Evolutionary conservation across 1,139 yeast species (phyloP).

Genomic region (Blastobotrys ciferrii): DNA sequence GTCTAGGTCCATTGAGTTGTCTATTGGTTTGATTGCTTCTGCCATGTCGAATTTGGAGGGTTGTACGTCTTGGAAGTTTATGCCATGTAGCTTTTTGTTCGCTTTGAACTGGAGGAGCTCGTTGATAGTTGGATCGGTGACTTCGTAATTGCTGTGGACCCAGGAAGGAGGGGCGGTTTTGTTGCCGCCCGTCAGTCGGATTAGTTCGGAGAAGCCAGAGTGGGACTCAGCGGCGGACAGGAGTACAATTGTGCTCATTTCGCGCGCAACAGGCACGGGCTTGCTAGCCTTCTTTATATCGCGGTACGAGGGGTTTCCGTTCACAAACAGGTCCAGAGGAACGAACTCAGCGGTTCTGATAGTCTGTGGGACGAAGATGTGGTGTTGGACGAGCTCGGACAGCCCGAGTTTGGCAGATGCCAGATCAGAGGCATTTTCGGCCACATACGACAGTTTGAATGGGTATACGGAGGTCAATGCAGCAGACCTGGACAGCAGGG

Average conservation of each 20-base stretch:
- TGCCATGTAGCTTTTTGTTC: conserved; percentile 28
- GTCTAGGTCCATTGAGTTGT: conserved; percentile 10
- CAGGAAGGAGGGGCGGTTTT: conserved; percentile 71
- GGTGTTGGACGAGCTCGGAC: conserved; percentile 77
- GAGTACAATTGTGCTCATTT: conserved; percentile 67
- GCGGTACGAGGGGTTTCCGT: conserved; percentile 27
- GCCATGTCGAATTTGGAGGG: conserved; percentile 26
- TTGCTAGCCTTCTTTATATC: conserved; percentile 48
- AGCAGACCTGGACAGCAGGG: conserved; percentile 67
- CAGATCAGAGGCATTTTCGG: conserved; percentile 27
- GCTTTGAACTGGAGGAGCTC: conserved; percentile 28
- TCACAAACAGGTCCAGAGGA: conserved; percentile 63
- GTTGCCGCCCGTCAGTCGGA: conserved; percentile 79
- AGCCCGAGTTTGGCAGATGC: conserved; percentile 69
- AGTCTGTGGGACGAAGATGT: conserved; percentile 72
- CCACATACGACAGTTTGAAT: conserved; percentile 58
- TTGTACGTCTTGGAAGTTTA: conserved; percentile 32
- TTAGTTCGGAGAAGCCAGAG: conserved; percentile 54
- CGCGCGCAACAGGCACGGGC: conserved; percentile 68
- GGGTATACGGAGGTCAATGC: conserved; percentile 82
- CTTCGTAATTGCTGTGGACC: conserved; percentile 66
- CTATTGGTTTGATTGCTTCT: conserved; percentile 15
- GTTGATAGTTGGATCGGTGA: conserved; percentile 32
- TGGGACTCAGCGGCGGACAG: conserved; percentile 44
- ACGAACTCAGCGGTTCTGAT: conserved; percentile 68